Conservation (phyloP, 345 rosid genomes). For the Rubroshorea leprosula region DNA sequence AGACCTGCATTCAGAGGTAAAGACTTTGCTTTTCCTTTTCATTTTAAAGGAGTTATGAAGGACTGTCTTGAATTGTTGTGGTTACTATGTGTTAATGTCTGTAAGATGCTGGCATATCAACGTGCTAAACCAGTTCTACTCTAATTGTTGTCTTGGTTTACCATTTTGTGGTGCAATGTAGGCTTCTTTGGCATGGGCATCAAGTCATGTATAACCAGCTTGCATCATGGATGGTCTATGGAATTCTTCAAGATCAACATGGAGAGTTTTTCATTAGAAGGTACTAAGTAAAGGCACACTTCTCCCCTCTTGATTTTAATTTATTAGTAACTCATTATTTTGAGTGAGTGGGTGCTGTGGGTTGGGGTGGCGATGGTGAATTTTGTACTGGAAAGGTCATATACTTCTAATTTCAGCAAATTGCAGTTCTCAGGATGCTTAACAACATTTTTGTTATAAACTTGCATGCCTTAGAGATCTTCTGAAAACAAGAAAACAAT, state of each 20-base stretch:
- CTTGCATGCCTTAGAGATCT: no score
- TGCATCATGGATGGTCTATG: conserved; percentile 95
- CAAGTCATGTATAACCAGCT: conserved; percentile 94
- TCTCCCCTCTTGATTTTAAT: neutral
- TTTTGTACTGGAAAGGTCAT: neutral
- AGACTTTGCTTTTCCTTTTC: conserved; percentile 1
- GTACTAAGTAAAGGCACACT: conserved; percentile 23
- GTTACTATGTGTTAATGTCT: neutral
- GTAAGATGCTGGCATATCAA: neutral
- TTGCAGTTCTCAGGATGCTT: neutral
- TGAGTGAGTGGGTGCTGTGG: neutral
- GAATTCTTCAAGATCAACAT: conserved; percentile 94
- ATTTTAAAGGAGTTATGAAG: neutral
- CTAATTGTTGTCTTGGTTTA: conserved; percentile 11
- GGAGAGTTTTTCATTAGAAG: conserved; percentile 83
- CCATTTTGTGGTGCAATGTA: conserved; percentile 20
- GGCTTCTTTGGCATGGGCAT: conserved; percentile 99
- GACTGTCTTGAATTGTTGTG: neutral
- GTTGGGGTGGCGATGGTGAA: neutral
- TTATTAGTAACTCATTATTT: neutral
- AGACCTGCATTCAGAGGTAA: conserved; percentile 91
- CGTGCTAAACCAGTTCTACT: conserved; percentile 5
- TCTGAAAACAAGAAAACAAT: no score
- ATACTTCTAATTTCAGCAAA: neutral
- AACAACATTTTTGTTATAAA: no score